phyloP scores from a whole-genome alignment of 805 yeast genomes.

The Ogataea trehalophila region DNA sequence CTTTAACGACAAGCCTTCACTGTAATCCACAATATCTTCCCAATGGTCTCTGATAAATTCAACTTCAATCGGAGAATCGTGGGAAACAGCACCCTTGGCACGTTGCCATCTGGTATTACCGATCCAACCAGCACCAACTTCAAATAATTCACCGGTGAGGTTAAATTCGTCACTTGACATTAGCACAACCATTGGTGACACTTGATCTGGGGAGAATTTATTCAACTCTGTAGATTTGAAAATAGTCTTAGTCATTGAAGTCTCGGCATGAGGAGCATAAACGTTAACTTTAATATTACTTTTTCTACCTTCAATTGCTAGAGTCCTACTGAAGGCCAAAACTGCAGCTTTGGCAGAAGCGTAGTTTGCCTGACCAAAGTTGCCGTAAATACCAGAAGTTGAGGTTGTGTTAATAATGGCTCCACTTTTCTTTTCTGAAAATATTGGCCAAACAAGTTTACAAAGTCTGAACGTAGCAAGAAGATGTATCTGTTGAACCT shows the following conservation, averaged over 20 bases:
- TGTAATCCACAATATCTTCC: constrained; percentile 62
- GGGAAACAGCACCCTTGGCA: constrained; percentile 74
- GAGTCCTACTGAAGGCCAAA: constrained; percentile 75
- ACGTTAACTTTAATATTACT: constrained; percentile 69
- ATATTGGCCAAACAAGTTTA: constrained; percentile 90
- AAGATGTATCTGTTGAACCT: constrained; percentile 77
- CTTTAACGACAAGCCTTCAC: constrained; percentile 47
- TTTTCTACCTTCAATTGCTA: constrained; percentile 88
- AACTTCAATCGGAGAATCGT: constrained; percentile 47
- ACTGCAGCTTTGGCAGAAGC: constrained; percentile 91
- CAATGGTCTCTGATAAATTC: constrained; percentile 71
- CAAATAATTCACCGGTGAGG: constrained; percentile 77
- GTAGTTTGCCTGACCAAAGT: constrained; percentile 96
- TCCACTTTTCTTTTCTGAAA: constrained; percentile 73
- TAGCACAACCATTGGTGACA: constrained; percentile 83
- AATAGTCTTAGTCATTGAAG: constrained; percentile 91
- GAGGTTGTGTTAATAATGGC: constrained; percentile 85
- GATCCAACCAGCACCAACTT: constrained; percentile 95
- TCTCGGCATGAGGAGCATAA: constrained; percentile 97
- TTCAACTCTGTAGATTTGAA: constrained; percentile 77
- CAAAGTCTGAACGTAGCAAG: constrained; percentile 76
- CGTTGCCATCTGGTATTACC: constrained; percentile 95
- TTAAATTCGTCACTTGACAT: constrained; percentile 68
- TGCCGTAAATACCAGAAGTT: constrained; percentile 96
- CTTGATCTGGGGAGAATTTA: constrained; percentile 80